These are phyloP conservation scores for Aspergillus heteromorphus DNA, from an alignment of 495 filamentous ascomycete species.

Conservation along the genomic window DNA sequence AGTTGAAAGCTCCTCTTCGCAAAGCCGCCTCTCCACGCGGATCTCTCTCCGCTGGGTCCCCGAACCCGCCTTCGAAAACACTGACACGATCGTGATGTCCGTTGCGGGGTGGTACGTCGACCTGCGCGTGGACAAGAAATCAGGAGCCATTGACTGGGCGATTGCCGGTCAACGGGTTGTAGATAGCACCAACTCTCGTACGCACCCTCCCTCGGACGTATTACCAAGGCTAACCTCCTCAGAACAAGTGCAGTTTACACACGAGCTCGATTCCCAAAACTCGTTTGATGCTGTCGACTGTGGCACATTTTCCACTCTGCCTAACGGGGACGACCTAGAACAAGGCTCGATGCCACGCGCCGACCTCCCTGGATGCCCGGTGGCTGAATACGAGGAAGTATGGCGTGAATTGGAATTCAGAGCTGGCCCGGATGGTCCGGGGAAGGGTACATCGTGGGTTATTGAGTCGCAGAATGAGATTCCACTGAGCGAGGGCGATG, in stretches of 20 bases:
- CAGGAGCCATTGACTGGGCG: slow-evolving; percentile 34
- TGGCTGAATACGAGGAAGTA: slow-evolving; percentile 34
- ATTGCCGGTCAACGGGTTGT: slow-evolving; percentile 35
- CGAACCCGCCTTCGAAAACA: slow-evolving; percentile 33
- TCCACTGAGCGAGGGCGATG: slow-evolving; percentile 14
- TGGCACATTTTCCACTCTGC: slow-evolving; percentile 31
- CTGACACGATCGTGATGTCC: slow-evolving; percentile 42
- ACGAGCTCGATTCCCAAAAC: slow-evolving; percentile 37
- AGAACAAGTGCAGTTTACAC: slow-evolving; percentile 36
- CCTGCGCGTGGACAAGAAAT: slow-evolving; percentile 32
- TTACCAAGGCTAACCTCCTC: background rate
- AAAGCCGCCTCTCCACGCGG: slow-evolving; percentile 35
- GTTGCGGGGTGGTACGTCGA: slow-evolving; percentile 42
- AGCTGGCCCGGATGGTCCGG: slow-evolving; percentile 17
- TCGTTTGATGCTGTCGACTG: slow-evolving; percentile 34
- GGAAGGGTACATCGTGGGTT: slow-evolving; percentile 30
- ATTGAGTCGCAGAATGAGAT: slow-evolving; percentile 25
- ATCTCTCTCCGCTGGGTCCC: slow-evolving; percentile 42
- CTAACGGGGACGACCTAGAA: slow-evolving; percentile 40
- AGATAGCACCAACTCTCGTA: slow-evolving; percentile 27
- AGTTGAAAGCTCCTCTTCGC: background rate
- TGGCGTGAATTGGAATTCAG: slow-evolving; percentile 33
- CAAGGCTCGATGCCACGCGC: slow-evolving; percentile 35
- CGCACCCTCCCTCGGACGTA: background rate
- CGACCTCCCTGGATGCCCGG: slow-evolving; percentile 30